These are phyloP conservation scores for Xanthoceras sorbifolium DNA, from an alignment of 345 rosid species.

Conservation along the genomic window DNA sequence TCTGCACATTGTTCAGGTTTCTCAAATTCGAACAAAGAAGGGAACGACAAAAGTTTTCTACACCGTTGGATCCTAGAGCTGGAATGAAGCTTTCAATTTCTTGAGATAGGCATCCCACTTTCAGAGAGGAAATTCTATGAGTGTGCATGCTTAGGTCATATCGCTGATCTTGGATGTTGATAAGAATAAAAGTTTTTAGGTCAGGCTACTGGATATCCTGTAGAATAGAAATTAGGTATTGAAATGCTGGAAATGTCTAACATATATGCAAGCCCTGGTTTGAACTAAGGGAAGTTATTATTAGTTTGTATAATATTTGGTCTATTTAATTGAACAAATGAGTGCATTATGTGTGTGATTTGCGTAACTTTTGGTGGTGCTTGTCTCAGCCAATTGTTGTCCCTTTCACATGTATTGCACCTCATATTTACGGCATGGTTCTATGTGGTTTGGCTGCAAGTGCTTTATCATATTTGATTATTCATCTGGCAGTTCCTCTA, in stretches of 20 bases:
- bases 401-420: background rate
- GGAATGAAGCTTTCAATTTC: background rate
- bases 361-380: background rate
- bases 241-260: background rate
- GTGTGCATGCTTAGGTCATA: background rate
- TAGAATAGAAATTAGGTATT: background rate
- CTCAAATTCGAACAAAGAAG: slow-evolving; percentile 72
- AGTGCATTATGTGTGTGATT: background rate
- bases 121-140: background rate
- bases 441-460: background rate
- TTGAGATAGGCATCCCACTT: background rate
- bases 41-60: slow-evolving; percentile 74
- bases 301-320: background rate
- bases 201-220: background rate
- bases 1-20: slow-evolving; percentile 41
- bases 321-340: background rate
- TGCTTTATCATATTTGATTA: background rate
- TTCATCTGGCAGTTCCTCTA: no score
- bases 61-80: slow-evolving; percentile 37
- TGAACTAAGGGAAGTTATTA: background rate
- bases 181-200: background rate
- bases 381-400: background rate
- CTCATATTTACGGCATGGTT: background rate
- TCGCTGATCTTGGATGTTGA: background rate
- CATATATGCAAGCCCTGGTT: background rate